Percentiles rank a stretch among this genome's conserved stretches.
Conservation (phyloP, 805 yeast genomes). For the Yarrowia sp. region DNA sequence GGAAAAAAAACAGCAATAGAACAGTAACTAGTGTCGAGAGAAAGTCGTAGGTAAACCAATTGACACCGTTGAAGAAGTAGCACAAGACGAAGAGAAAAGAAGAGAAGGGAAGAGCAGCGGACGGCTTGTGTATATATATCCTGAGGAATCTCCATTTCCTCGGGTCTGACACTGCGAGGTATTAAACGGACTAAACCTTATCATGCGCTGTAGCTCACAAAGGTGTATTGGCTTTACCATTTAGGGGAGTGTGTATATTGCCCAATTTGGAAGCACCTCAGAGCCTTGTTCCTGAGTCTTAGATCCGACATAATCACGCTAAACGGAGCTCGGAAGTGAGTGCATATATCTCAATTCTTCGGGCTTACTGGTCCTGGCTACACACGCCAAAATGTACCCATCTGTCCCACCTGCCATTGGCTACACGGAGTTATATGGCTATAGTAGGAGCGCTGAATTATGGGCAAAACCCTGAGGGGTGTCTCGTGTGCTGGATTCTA, state of each 20-base stretch:
- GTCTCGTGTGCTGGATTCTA: no score
- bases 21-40: conserved; percentile 22
- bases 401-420: neutral
- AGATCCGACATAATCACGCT: conserved; percentile 24
- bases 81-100: conserved; percentile 27
- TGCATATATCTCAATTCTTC: conserved; percentile 2
- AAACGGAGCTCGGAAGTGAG: conserved; percentile 24
- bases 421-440: no score
- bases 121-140: conserved; percentile 10
- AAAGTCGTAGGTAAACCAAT: conserved; percentile 6
- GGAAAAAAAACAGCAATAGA: conserved; percentile 6
- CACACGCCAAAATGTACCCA: neutral
- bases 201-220: neutral
- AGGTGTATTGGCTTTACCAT: conserved; percentile 12
- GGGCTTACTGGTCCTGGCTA: neutral
- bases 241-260: conserved; percentile 18
- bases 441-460: no score
- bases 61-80: conserved; percentile 19
- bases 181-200: conserved; percentile 21
- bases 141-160: neutral
- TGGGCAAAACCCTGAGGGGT: no score
- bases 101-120: conserved; percentile 25
- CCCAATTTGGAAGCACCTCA: conserved; percentile 15
- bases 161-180: conserved; percentile 22
- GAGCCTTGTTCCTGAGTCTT: conserved; percentile 27